Conservation (phyloP, 352 stramenopile species). For the Globisporangium iwayamae region DNA sequence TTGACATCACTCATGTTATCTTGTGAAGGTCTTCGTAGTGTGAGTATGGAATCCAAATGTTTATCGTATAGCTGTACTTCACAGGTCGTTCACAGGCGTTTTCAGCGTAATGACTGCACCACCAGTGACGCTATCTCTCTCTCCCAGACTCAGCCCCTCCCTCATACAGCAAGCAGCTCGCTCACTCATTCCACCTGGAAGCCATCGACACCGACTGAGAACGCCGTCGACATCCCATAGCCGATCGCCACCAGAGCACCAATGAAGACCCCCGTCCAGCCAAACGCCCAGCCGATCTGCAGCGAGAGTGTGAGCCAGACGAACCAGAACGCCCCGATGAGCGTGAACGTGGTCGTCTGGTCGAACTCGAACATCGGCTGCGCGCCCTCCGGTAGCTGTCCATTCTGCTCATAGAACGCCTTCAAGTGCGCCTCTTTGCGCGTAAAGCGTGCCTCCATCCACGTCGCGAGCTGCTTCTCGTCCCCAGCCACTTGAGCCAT, state of each 20-base stretch:
- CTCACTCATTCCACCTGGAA: conserved; percentile 34
- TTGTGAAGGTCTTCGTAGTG: neutral
- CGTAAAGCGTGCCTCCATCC: conserved; percentile 64
- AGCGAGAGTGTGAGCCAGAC: conserved; percentile 28
- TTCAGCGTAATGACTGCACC: neutral
- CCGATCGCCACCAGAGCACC: conserved; percentile 21
- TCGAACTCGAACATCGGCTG: conserved; percentile 40
- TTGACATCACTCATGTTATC: neutral
- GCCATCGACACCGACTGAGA: conserved; percentile 43
- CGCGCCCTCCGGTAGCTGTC: conserved; percentile 44
- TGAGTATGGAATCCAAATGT: neutral
- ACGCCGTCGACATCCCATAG: conserved; percentile 35
- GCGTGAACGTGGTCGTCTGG: conserved; percentile 23
- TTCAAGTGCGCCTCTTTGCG: conserved; percentile 63
- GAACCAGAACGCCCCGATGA: conserved; percentile 56
- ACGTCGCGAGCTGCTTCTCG: conserved; percentile 41
- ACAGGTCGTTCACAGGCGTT: neutral
- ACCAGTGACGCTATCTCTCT: neutral
- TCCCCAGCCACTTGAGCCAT: conserved; percentile 25
- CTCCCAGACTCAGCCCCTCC: neutral
- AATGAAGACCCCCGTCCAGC: conserved; percentile 25
- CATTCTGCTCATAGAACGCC: conserved; percentile 56
- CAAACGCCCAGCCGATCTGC: conserved; percentile 25
- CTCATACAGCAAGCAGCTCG: neutral
- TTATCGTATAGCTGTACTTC: neutral